Base-by-base conservation (phyloP, 75 land plant species). In the Picea sitchensis region DNA sequence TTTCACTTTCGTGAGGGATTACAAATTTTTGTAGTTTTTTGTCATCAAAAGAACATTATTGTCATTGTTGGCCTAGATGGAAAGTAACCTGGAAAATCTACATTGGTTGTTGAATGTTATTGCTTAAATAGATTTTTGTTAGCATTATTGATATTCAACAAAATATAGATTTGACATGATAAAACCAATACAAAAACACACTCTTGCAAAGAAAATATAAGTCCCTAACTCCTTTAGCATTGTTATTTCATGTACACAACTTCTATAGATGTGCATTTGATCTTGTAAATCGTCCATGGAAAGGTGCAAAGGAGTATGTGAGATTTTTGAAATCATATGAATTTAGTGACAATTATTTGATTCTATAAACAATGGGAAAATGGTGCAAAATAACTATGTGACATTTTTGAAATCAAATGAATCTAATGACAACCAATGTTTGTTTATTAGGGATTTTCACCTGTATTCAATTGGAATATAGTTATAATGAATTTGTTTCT, bases 211-310 rank as follows among this genome's bases (percentile, higher is more conserved):
- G 18, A 41, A 17, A 18, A 38, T 5, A 36, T n/a, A 36, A 20
- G 0, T 14, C 20, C n/a, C 11, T 41, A 69, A 69, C 38, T 17
- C 31, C 38, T 36, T 38, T 5, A 18, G 41, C 4, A 69, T 69
- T 69, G 12, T 69, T 69, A 63, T 63, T 30, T 30, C 26, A 69
- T 38, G 21, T 34, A 36, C 17, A 51, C 87, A 91, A 91, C 77
- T 93, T 88, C 84, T 91, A 91, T 73, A 92, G 87, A 80, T 89
- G 93, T 85, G 81, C 85, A 20, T 93, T 91, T 76, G 95, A 93
- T 87, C 87, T 87, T 21, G 80, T 83, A 61, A 65, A 82, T 23
- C 91, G 95, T 54, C 93, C 91, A 56, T 82, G 88, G 80, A 92
- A 91, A 91, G 73, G 62, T 56, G 89, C 88, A 76, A 73, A 77